These are phyloP conservation scores for Colletotrichum abscissum DNA, from an alignment of 2,329 filamentous ascomycete genomes.

Conservation along the genomic window DNA sequence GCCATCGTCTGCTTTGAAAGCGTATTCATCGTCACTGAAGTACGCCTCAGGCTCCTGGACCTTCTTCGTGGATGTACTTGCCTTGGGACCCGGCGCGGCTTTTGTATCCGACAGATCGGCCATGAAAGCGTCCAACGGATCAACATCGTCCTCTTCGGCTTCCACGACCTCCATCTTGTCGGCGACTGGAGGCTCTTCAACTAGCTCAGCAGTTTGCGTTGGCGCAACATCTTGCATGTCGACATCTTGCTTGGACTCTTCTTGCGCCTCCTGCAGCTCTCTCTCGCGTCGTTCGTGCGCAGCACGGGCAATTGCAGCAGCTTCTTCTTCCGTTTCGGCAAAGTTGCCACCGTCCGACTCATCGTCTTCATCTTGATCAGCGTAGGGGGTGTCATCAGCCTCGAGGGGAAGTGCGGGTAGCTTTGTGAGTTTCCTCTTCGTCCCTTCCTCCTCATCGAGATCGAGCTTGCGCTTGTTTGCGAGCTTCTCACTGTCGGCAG, in stretches of 20 bases:
- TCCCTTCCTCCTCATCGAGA: slow-evolving; percentile 89
- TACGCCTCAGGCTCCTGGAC: slow-evolving; percentile 82
- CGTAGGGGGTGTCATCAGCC: slow-evolving; percentile 70
- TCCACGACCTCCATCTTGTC: slow-evolving; percentile 69
- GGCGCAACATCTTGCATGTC: slow-evolving; percentile 33
- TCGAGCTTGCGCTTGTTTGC: slow-evolving; percentile 80
- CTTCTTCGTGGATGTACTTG: slow-evolving; percentile 56
- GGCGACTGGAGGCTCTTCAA: slow-evolving; percentile 38
- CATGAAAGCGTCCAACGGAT: slow-evolving; percentile 99
- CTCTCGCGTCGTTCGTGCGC: slow-evolving; percentile 88
- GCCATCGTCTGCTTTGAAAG: slow-evolving; percentile 60
- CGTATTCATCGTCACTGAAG: slow-evolving; percentile 86
- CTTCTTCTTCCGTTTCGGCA: slow-evolving; percentile 86
- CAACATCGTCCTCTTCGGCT: slow-evolving; percentile 67
- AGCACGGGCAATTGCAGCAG: slow-evolving; percentile 84
- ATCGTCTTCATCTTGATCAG: slow-evolving; percentile 73
- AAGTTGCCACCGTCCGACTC: slow-evolving; percentile 83
- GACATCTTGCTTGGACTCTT: slow-evolving; percentile 51
- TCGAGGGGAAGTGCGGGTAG: slow-evolving; percentile 82
- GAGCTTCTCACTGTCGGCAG: slow-evolving; percentile 73
- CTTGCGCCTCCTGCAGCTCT: slow-evolving; percentile 64
- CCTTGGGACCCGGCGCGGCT: slow-evolving; percentile 38
- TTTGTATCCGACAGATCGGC: slow-evolving; percentile 67
- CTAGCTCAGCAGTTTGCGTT: slow-evolving; percentile 39
- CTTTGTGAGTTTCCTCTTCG: slow-evolving; percentile 89